phyloP scores from a whole-genome alignment of 2,329 filamentous ascomycete genomes.

The Aspergillus arachidicola region DNA sequence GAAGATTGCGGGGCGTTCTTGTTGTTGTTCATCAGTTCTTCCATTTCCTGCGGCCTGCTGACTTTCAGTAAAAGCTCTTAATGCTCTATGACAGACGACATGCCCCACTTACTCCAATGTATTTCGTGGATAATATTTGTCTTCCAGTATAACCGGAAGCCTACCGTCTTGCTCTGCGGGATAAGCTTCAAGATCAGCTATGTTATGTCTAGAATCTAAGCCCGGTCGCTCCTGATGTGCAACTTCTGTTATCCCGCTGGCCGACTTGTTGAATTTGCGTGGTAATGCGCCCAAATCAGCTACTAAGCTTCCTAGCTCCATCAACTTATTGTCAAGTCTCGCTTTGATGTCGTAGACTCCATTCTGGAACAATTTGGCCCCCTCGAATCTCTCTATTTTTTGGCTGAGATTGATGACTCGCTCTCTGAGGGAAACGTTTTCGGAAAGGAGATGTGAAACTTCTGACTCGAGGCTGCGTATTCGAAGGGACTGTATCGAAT shows the following conservation, averaged over 20 bases:
- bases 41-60: conserved; percentile 39
- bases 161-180: conserved; percentile 37
- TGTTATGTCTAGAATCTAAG: conserved; percentile 18
- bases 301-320: conserved; percentile 57
- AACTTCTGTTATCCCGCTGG: conserved; percentile 17
- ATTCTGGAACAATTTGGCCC: conserved; percentile 47
- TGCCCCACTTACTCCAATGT: conserved; percentile 55
- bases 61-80: conserved; percentile 6
- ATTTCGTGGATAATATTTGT: conserved; percentile 59
- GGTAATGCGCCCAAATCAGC: conserved; percentile 55
- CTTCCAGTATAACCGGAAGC: conserved; percentile 62
- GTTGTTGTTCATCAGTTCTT: conserved; percentile 29
- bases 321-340: conserved; percentile 58
- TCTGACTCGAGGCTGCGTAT: conserved; percentile 67
- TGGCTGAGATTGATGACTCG: conserved; percentile 60
- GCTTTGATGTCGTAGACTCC: conserved; percentile 56
- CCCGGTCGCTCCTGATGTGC: conserved; percentile 13
- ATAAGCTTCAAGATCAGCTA: conserved; percentile 18
- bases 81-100: not conserved
- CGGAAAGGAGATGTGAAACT: conserved; percentile 59
- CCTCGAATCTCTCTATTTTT: conserved; percentile 53
- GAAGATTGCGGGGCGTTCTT: conserved; percentile 31
- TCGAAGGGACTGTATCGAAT: conserved; percentile 65
- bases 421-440: conserved; percentile 63
- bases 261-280: conserved; percentile 28